Conservation (phyloP, 768 basidiomycete species). For the Saitozyma podzolica region DNA sequence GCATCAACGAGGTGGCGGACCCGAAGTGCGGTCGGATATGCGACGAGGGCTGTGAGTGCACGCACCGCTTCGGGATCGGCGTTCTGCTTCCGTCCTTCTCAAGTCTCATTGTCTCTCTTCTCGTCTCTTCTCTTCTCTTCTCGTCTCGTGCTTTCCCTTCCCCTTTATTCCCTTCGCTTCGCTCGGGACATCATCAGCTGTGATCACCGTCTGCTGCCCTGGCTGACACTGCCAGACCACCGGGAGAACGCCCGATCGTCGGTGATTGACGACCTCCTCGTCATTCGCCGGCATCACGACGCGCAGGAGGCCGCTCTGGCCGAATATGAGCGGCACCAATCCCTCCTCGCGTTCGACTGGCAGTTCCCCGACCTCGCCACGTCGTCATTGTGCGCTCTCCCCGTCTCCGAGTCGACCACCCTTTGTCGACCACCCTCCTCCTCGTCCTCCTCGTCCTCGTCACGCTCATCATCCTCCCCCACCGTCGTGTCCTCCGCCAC, state of each 20-base stretch:
- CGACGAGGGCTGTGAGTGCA: not conserved
- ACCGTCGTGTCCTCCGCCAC: too few species aligned
- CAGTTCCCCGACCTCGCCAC: not conserved
- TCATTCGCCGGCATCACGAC: not conserved
- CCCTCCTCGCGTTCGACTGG: not conserved
- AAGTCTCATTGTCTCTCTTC: not conserved
- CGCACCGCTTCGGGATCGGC: too few species aligned
- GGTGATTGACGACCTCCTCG: not conserved
- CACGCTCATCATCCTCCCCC: too few species aligned
- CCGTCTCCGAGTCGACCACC: too few species aligned
- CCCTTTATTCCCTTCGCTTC: not conserved
- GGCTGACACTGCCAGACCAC: not conserved
- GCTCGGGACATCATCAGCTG: not conserved
- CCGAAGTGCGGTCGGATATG: not conserved
- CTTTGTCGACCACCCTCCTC: too few species aligned
- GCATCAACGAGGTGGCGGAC: not conserved
- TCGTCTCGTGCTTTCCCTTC: not conserved
- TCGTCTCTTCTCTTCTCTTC: too few species aligned
- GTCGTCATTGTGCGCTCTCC: not conserved
- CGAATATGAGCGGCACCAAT: constrained; percentile 2
- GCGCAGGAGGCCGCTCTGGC: not conserved
- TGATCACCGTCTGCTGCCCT: not conserved
- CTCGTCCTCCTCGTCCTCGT: too few species aligned
- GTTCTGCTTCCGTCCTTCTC: too few species aligned
- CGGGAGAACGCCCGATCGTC: not conserved